A percentile compares a stretch with the other conserved stretches of the same genome.
phyloP scores from a whole-genome alignment of 1,139 yeast species.

The Taphrina flavorubra region DNA sequence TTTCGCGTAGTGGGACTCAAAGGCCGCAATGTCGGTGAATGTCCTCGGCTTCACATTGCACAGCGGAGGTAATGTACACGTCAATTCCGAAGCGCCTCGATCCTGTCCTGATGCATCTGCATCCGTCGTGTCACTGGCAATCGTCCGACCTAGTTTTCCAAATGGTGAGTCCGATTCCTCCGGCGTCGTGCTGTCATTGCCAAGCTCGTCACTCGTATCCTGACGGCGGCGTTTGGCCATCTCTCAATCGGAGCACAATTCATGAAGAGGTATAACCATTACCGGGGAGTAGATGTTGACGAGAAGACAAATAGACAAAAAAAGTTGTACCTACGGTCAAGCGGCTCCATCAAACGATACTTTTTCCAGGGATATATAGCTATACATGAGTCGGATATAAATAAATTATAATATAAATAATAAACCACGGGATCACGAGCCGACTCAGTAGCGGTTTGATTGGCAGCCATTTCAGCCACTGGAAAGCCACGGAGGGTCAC shows the following conservation, averaged over 20 bases:
- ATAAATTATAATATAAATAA: no score
- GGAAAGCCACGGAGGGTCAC: no score
- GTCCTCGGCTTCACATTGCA: conserved; percentile 44
- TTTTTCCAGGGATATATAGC: no score
- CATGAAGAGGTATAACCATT: no score
- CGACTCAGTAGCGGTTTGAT: no score
- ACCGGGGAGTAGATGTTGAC: not conserved
- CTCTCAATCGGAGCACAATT: not conserved
- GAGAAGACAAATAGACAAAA: not conserved
- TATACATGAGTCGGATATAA: not conserved
- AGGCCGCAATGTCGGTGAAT: conserved; percentile 36
- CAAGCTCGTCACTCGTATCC: not conserved
- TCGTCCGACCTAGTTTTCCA: not conserved
- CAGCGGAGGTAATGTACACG: conserved; percentile 46
- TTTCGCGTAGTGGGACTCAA: conserved; percentile 44
- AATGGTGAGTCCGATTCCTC: not conserved
- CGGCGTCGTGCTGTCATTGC: not conserved
- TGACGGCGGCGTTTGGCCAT: conserved; percentile 11
- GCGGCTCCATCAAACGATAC: not conserved
- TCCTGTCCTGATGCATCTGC: not conserved
- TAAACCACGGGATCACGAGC: no score
- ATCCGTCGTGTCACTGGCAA: not conserved
- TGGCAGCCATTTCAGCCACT: no score
- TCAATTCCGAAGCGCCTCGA: conserved; percentile 16
- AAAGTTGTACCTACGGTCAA: not conserved